phyloP scores from a whole-genome alignment of 768 basidiomycete genomes.

The Tricholoma saponaceum region DNA sequence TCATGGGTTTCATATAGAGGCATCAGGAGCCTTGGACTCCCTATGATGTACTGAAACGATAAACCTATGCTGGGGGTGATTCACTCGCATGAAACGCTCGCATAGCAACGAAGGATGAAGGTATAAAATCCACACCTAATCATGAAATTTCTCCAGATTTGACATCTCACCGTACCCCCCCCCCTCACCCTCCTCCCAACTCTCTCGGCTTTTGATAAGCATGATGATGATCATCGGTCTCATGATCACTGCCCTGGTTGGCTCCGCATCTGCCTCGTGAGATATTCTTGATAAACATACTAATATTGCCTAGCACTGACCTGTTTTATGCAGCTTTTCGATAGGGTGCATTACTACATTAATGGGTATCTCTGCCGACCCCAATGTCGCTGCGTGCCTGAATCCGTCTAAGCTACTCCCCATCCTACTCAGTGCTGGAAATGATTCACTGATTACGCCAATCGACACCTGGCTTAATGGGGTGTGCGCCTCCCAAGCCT shows the following conservation, averaged over 20 bases:
- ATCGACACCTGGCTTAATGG: constrained; percentile 49
- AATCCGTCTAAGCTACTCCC: constrained; percentile 30
- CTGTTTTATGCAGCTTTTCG: constrained; percentile 12
- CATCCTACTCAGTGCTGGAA: constrained; percentile 19
- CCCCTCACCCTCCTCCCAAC: constrained; percentile 7
- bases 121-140: constrained; percentile 9
- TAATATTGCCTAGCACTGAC: neutral
- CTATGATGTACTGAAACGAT: neutral
- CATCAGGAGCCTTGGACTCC: neutral
- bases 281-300: neutral
- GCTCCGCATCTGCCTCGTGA: constrained; percentile 21
- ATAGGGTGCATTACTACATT: constrained; percentile 17
- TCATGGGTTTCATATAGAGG: neutral
- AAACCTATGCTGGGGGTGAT: neutral
- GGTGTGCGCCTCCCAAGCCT: constrained; percentile 42
- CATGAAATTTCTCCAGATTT: constrained; percentile 16
- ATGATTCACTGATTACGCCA: constrained; percentile 32
- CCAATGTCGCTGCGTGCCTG: constrained; percentile 31
- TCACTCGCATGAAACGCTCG: neutral
- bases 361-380: constrained; percentile 11
- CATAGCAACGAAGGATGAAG: neutral
- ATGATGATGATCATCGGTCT: constrained; percentile 15
- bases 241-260: constrained; percentile 20
- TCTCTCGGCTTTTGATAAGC: neutral
- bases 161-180: constrained; percentile 15